Conservation (phyloP, 192 early-diverging fungal genomes). For the Gigaspora rosea region DNA sequence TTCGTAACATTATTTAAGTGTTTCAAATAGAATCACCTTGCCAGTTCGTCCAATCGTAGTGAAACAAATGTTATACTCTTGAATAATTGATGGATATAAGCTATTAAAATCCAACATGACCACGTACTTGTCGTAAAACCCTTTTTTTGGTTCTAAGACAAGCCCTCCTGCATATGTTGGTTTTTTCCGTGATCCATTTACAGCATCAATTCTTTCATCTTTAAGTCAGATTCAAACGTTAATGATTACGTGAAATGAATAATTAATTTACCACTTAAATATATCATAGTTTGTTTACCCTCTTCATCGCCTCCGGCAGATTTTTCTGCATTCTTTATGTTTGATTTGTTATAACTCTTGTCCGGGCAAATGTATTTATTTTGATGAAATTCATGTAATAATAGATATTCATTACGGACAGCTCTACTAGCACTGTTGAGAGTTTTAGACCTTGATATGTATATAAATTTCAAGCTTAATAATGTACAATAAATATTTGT, state of each 20-base stretch:
- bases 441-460: slow-evolving; percentile 62
- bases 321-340: slow-evolving; percentile 28
- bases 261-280: background rate
- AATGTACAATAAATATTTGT: slow-evolving; percentile 9
- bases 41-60: slow-evolving; percentile 78
- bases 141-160: slow-evolving; percentile 96
- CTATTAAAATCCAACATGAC: slow-evolving; percentile 97
- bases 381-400: slow-evolving; percentile 95
- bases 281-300: background rate
- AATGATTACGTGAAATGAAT: background rate
- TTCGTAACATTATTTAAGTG: background rate
- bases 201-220: slow-evolving; percentile 38
- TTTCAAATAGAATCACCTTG: slow-evolving; percentile 30
- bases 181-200: slow-evolving; percentile 68
- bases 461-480: background rate
- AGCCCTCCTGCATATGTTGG: slow-evolving; percentile 94
- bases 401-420: slow-evolving; percentile 92
- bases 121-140: slow-evolving; percentile 95
- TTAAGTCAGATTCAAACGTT: slow-evolving; percentile 11
- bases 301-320: slow-evolving; percentile 35
- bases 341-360: slow-evolving; percentile 48
- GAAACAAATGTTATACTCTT: slow-evolving; percentile 99
- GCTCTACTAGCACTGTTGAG: slow-evolving; percentile 81
- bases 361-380: slow-evolving; percentile 94
- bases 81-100: slow-evolving; percentile 99